Evolutionary conservation across 2,329 filamentous ascomycete genomes (phyloP), one percentile per base, ranked within the genome.

Genomic region (Pestalotiopsis sp.): DNA sequence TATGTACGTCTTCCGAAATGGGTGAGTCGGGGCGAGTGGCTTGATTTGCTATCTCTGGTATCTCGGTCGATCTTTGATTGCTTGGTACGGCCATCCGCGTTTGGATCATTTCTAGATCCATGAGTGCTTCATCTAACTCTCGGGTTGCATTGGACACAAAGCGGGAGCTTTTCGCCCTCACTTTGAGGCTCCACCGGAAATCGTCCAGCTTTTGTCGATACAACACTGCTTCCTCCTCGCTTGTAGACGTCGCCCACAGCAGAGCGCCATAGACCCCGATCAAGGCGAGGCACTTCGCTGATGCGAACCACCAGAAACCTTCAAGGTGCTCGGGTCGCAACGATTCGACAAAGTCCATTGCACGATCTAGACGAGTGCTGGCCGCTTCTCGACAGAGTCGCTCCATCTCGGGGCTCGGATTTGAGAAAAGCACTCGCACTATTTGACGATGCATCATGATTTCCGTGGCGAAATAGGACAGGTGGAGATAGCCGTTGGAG

Each of bases 391-490:
- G 78, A 65, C 23, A 20, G 3, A 23, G 20, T 17, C 20, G 6
- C 23, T 59, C 9, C 11, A 59, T 9, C 23, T 9, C 81, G 73
- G 9, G 79, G 75, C 79, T 76, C 0, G 77, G 78, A 9, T 75
- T 73, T 2, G 77, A 74, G 0, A 79, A 78, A 20, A 84, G 77
- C 9, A 82, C 82, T 12, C 85, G 79, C 1, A 87, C 78, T 66
- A 87, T 83, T 4, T 82, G 82, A 2, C 85, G 82, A 72, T 87
- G 84, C 2, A 87, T 79, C 57, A 84, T 82, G 66, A 87, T 84
- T 68, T 86, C 85, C 0, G 85, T 83, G 0, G 84, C 83, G 62
- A 84, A 83, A 70, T 87, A 86, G 0, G 85, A 83, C 2, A 87
- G 79, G 65, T 86, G 83, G 9, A 87, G 76, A 56, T 83, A 85